These are phyloP conservation scores for Protea cynaroides DNA, from an alignment of 164 flowering plant species.

Conservation along the genomic window DNA sequence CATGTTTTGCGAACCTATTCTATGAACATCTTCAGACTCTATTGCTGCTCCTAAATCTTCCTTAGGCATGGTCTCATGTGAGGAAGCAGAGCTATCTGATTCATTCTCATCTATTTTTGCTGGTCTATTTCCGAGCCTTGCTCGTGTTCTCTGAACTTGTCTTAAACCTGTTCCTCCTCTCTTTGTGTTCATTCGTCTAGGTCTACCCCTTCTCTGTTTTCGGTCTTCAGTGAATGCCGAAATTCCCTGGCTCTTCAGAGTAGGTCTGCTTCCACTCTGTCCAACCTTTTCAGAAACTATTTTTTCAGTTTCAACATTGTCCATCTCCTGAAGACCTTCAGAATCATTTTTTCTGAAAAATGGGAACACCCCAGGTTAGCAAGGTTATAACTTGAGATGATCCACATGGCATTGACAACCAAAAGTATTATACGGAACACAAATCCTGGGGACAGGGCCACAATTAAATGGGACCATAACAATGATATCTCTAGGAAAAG, in stretches of 20 bases:
- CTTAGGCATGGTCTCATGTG: slow-evolving; percentile 18
- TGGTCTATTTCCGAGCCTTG: slow-evolving; percentile 31
- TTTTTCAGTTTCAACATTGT: slow-evolving; percentile 7
- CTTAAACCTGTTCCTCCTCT: slow-evolving; percentile 28
- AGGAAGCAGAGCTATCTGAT: slow-evolving; percentile 38
- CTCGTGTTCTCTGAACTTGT: slow-evolving; percentile 39
- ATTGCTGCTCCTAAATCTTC: slow-evolving; percentile 9
- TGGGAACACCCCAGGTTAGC: neutral
- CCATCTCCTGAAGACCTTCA: slow-evolving; percentile 14
- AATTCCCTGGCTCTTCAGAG: slow-evolving; percentile 7
- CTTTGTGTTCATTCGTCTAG: slow-evolving; percentile 20
- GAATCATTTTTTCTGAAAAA: slow-evolving; percentile 7
- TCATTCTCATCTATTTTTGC: slow-evolving; percentile 46
- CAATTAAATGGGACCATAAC: neutral
- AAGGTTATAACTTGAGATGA: neutral
- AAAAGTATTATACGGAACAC: neutral
- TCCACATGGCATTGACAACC: neutral
- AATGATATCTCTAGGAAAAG: neutral
- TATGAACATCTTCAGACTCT: slow-evolving; percentile 4
- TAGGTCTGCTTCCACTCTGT: slow-evolving; percentile 11
- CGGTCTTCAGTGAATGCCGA: slow-evolving; percentile 16
- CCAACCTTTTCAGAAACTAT: slow-evolving; percentile 18
- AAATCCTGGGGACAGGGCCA: neutral
- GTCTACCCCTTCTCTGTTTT: slow-evolving; percentile 47
- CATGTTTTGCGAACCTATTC: slow-evolving; percentile 5